phyloP scores from a whole-genome alignment of 2,329 filamentous ascomycete species.

The Myriosclerotinia curreyana region DNA sequence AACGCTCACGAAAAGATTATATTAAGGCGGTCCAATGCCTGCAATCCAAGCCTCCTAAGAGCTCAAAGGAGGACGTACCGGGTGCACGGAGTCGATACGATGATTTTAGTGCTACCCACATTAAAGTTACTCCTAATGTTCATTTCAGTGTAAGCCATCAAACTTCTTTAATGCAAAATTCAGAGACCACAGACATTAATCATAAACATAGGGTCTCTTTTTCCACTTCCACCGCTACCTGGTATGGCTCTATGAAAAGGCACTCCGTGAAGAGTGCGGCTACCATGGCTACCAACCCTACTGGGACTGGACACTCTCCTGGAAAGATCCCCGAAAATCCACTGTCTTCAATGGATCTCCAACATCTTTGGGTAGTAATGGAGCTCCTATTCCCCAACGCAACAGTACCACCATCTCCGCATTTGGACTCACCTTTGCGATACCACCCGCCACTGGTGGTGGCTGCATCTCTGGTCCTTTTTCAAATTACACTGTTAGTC shows the following conservation, averaged over 20 bases:
- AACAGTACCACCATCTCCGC: constrained; percentile 34
- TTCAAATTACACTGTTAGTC: constrained; percentile 11
- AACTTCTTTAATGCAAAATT: not conserved
- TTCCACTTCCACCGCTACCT: constrained; percentile 42
- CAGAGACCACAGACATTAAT: not conserved
- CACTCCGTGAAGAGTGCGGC: constrained; percentile 45
- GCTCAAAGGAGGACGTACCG: constrained; percentile 37
- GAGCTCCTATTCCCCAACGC: constrained; percentile 38
- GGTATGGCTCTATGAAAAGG: constrained; percentile 44
- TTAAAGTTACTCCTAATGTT: constrained; percentile 38
- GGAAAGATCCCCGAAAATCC: constrained; percentile 45
- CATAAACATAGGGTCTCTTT: constrained; percentile 23
- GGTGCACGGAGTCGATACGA: constrained; percentile 38
- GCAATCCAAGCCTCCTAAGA: constrained; percentile 37
- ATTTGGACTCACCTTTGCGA: constrained; percentile 32
- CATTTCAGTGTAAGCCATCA: constrained; percentile 31
- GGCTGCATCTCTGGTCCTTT: constrained; percentile 43
- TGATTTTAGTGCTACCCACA: constrained; percentile 42
- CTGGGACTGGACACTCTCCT: constrained; percentile 16
- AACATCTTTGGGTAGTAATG: constrained; percentile 50
- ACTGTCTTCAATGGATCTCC: constrained; percentile 55
- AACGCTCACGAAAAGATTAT: constrained; percentile 33
- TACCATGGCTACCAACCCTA: constrained; percentile 45
- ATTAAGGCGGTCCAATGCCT: constrained; percentile 44
- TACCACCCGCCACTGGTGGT: constrained; percentile 52